Base-by-base conservation (phyloP, 73 alveolate species). In the Tetrahymena elliotti region DNA sequence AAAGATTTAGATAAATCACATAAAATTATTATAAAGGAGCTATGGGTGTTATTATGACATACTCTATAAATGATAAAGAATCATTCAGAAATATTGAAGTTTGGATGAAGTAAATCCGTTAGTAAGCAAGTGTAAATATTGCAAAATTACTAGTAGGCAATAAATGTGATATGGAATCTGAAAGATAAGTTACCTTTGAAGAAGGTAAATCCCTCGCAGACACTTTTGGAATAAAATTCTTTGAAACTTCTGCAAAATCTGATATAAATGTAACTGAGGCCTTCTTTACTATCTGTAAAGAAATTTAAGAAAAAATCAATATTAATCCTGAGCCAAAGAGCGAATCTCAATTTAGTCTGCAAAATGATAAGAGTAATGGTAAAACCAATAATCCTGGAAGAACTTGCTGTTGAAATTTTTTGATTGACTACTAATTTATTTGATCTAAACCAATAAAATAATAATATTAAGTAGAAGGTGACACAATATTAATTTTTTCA, bases 181-280 rank as follows among this genome's bases (percentile, higher is more conserved):
- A 95, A 95, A 92, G 97, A 96, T 83, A 54, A 53, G 98, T 96
- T n/a, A 82, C 96, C 22, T 9, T 35, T 31, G 97, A 97, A 84
- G 97, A 97, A 88, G 99, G 98, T 20, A 31, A 93, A 83, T 96
- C 95, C 52, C 93, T 97, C 35, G 98, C 99, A 12, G 94, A 97
- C 35, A 93, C 97, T 54, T 96, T 88, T 84, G 98, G 97, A 33
- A 93, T 98, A n/a, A 94, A 95, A 84, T 98, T 97, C 97, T 95
- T 98, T 95, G 99, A 98, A 96, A 97, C 99, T 4, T 95, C 98
- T 24, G 99, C 99, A 11, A 98, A 97, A 95, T 94, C 98, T 16
- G 97, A 98, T 33, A 52, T 54, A 54, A 97, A 97, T 93, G 98
- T 98, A 38, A 95, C 95, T n/a, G 99, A 98, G 83, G 39, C 97